Conservation (phyloP, 2,329 filamentous ascomycete species). For the Epichloe aotearoae region DNA sequence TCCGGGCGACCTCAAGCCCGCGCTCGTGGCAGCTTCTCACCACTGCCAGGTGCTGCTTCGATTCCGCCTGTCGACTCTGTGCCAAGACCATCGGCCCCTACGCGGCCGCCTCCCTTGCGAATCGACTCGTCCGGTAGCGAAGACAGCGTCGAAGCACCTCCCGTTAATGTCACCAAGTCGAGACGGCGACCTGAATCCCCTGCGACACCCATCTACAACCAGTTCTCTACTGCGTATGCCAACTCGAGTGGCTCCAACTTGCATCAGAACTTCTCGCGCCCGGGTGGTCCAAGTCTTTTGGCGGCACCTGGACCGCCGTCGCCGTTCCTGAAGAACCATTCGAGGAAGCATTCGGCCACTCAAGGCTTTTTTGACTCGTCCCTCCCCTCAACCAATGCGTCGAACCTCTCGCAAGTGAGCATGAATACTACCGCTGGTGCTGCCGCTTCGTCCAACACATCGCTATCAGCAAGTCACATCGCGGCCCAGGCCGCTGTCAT, state of each 20-base stretch:
- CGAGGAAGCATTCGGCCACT: conserved; percentile 56
- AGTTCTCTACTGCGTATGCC: conserved; percentile 29
- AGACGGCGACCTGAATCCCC: conserved; percentile 26
- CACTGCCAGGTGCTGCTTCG: conserved; percentile 26
- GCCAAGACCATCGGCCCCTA: conserved; percentile 13
- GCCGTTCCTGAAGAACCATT: conserved; percentile 29
- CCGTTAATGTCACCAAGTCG: conserved; percentile 33
- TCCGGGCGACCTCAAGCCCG: conserved; percentile 27
- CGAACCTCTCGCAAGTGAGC: conserved; percentile 38
- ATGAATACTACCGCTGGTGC: conserved; percentile 28
- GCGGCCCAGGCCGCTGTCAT: conserved; percentile 68
- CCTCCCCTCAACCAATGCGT: conserved; percentile 47
- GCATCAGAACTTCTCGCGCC: conserved; percentile 47
- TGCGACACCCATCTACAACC: conserved; percentile 33
- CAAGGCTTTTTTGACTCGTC: conserved; percentile 67
- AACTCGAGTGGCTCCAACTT: conserved; percentile 33
- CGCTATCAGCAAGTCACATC: conserved; percentile 57
- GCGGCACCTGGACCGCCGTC: conserved; percentile 17
- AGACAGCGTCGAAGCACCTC: conserved; percentile 12
- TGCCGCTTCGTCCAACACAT: conserved; percentile 9
- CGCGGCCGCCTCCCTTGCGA: conserved; percentile 21
- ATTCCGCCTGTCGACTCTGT: conserved; percentile 16
- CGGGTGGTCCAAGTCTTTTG: conserved; percentile 21
- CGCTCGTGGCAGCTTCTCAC: conserved; percentile 43
- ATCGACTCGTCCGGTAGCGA: conserved; percentile 19